Base-by-base conservation (phyloP, 2,329 filamentous ascomycete species). In the Leptographium procerum region DNA sequence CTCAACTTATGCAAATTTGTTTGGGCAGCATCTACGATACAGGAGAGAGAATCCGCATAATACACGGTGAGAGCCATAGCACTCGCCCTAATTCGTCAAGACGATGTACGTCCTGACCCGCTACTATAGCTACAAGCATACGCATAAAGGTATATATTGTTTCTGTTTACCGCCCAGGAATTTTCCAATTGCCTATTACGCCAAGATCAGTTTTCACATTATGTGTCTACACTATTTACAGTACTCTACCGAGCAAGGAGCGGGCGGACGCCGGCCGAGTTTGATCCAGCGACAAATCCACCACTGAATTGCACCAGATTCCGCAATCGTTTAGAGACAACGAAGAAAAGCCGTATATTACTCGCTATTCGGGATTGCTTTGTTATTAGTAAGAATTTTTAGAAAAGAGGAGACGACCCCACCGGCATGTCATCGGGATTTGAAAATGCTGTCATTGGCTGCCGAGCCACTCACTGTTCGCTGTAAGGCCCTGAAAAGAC, bases 381-480 rank as follows among this genome's bases (percentile, higher is more conserved):
- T 50, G 19, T 28, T 50, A 29, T 28, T 19, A 26, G 24, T 50
- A 13, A 29, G 7, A 7, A 2, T 26, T n/a, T n/a, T n/a, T n/a
- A n/a, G 45, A 16, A 48, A 48, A 48, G 45, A 48, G 26, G 47
- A 16, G 24, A 14, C 26, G 47, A 31, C 47, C 47, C n/a, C 47
- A 50, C 47, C 26, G 13, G 47, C 24, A 47, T 55, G 57, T 59
- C 28, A 59, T 56, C 54, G 54, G 50, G 45, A 59, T 59, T 57
- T 59, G 55, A 50, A 45, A 22, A 24, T 31, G 28, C 34, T 47
- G 29, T 28, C 50, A 59, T 59, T 59, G 58, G 58, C 26, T 50
- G 40, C 40, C 31, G 5, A 43, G 19, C 13, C 24, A 9, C 14
- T 16, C 16, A 14, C 24, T 13, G 11, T 50, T n/a, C n/a, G n/a